Conservation (phyloP, 1,139 yeast genomes). For the Tardiomyces blankii region DNA sequence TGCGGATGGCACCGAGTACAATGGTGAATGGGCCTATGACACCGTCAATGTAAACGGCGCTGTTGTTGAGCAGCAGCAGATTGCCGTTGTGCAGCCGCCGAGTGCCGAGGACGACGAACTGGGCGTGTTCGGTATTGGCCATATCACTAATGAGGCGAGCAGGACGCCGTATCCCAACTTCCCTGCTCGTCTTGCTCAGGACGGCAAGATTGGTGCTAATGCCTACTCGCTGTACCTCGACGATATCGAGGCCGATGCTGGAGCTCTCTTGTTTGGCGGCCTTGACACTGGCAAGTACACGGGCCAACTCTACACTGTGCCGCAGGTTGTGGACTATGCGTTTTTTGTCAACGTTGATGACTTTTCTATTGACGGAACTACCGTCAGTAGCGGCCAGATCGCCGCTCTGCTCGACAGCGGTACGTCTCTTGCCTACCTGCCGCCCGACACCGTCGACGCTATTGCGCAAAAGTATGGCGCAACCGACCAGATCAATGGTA, state of each 20-base stretch:
- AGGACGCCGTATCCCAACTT: slow-evolving; percentile 19
- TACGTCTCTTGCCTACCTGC: slow-evolving; percentile 39
- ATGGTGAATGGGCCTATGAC: not conserved
- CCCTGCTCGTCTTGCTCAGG: slow-evolving; percentile 34
- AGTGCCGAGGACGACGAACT: slow-evolving; percentile 5
- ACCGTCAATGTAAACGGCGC: not conserved
- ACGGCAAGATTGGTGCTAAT: slow-evolving; percentile 33
- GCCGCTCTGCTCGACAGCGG: slow-evolving; percentile 46
- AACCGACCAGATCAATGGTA: slow-evolving; percentile 19
- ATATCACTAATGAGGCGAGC: slow-evolving; percentile 7
- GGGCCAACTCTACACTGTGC: slow-evolving; percentile 36
- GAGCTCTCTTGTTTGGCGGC: slow-evolving; percentile 46
- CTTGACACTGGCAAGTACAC: slow-evolving; percentile 42
- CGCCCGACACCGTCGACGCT: slow-evolving; percentile 28
- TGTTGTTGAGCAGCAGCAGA: not conserved
- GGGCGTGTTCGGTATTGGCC: slow-evolving; percentile 22
- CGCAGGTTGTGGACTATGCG: slow-evolving; percentile 11
- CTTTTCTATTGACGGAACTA: not conserved
- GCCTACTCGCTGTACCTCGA: slow-evolving; percentile 42
- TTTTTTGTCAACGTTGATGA: not conserved
- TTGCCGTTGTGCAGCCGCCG: not conserved
- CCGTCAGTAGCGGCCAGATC: not conserved
- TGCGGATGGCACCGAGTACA: not conserved
- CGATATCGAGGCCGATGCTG: slow-evolving; percentile 29
- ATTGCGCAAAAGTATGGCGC: slow-evolving; percentile 2